Evolutionary conservation across 805 yeast species (phyloP).

Genomic region (Saturnispora kantuleensis): DNA sequence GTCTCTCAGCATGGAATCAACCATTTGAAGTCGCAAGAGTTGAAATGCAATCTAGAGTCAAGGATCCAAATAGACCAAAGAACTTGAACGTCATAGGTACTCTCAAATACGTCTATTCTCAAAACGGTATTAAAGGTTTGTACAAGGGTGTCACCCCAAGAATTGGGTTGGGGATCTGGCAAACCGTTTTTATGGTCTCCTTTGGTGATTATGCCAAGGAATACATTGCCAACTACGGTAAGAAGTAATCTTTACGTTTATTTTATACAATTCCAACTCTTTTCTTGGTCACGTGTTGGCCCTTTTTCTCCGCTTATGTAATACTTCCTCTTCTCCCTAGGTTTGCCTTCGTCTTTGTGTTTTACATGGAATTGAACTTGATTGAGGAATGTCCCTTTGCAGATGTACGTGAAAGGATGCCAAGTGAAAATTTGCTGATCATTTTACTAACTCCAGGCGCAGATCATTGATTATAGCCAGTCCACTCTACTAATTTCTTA

Average conservation of each 20-base stretch:
- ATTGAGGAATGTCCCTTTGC: background rate
- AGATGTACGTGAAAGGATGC: background rate
- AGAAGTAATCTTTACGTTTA: constrained; percentile 3
- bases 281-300: no score
- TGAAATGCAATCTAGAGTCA: constrained; percentile 94
- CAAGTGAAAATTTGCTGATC: background rate
- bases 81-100: constrained; percentile 72
- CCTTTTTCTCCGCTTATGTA: no score
- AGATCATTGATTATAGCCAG: background rate
- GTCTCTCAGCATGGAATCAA: constrained; percentile 96
- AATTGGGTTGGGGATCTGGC: constrained; percentile 95
- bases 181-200: constrained; percentile 97
- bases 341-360: no score
- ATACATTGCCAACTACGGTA: constrained; percentile 37
- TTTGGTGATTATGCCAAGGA: constrained; percentile 90
- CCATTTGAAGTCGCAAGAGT: constrained; percentile 97
- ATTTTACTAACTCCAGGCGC: background rate
- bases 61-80: constrained; percentile 91
- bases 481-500: background rate
- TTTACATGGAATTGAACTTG: background rate
- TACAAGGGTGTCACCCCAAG: constrained; percentile 97
- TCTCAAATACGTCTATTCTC: constrained; percentile 68
- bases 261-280: no score
- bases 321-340: no score
- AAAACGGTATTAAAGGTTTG: constrained; percentile 81